Conservation (phyloP, 805 yeast species). For the Wickerhamiella azymoides region DNA sequence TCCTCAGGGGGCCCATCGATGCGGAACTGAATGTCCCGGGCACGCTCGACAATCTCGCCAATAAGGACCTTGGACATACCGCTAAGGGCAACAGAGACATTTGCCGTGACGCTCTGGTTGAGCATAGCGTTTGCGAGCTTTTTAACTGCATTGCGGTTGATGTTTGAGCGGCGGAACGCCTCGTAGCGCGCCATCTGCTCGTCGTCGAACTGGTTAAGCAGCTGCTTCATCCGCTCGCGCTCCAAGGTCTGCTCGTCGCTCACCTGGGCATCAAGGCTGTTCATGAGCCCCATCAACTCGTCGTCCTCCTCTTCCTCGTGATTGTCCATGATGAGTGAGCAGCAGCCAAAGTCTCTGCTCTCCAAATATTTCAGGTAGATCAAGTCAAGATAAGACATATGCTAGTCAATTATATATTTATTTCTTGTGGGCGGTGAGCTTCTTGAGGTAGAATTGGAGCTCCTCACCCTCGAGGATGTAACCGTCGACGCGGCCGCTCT, state of each 20-base stretch:
- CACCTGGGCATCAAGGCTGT: neutral
- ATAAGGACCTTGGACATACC: constrained; percentile 80
- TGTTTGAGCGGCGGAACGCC: constrained; percentile 64
- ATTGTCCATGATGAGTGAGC: neutral
- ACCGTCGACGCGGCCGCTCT: constrained; percentile 99
- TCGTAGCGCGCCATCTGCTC: constrained; percentile 81
- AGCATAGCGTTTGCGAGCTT: constrained; percentile 65
- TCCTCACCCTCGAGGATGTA: constrained; percentile 99
- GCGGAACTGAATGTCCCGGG: constrained; percentile 52
- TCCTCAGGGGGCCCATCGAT: constrained; percentile 26
- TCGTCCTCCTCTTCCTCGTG: constrained; percentile 4
- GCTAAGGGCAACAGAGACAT: constrained; percentile 65
- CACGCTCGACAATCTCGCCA: constrained; percentile 80
- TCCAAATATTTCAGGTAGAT: too few relatives aligned
- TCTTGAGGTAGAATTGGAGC: constrained; percentile 99
- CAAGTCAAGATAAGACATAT: neutral
- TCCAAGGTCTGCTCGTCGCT: constrained; percentile 19
- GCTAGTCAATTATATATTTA: constrained; percentile 31
- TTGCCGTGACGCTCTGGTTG: constrained; percentile 67
- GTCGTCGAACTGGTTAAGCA: constrained; percentile 61
- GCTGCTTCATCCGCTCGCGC: constrained; percentile 29
- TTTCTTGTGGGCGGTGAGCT: constrained; percentile 93
- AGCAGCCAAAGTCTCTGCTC: too few relatives aligned
- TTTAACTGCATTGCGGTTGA: constrained; percentile 62
- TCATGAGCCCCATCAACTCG: constrained; percentile 3